These are phyloP conservation scores for Afroboletus lepidellus DNA, from an alignment of 1,284 basidiomycete species.

Conservation along the genomic window DNA sequence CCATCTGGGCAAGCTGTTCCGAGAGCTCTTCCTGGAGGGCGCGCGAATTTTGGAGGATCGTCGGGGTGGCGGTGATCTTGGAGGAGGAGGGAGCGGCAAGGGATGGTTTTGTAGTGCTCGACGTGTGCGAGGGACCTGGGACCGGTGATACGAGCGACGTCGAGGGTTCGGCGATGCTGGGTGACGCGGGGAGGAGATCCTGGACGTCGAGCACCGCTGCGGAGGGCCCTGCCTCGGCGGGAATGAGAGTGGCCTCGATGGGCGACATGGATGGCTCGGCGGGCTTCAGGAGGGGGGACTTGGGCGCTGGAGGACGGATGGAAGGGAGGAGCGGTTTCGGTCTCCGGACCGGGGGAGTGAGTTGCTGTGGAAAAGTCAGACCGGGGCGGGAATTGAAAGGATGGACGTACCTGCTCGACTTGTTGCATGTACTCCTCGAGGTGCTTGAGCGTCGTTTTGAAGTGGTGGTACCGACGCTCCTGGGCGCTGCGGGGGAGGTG, in stretches of 20 bases:
- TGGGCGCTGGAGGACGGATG: constrained; percentile 30
- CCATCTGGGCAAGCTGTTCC: constrained; percentile 74
- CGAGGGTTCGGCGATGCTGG: neutral
- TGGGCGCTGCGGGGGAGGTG: constrained; percentile 33
- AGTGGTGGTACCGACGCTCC: constrained; percentile 43
- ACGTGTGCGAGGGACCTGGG: constrained; percentile 10
- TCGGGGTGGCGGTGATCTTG: constrained; percentile 39
- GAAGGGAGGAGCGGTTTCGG: constrained; percentile 40
- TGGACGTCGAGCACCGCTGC: constrained; percentile 3
- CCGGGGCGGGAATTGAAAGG: neutral
- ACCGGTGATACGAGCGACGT: neutral
- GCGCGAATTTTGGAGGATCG: constrained; percentile 55
- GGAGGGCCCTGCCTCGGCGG: constrained; percentile 18
- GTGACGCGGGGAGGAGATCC: constrained; percentile 23
- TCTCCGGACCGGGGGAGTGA: constrained; percentile 37
- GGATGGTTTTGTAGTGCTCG: constrained; percentile 23
- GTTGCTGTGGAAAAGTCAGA: constrained; percentile 32
- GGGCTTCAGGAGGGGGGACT: neutral
- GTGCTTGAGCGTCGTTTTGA: constrained; percentile 49
- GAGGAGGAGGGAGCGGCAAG: constrained; percentile 34
- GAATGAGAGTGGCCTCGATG: constrained; percentile 29
- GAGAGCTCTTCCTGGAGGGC: constrained; percentile 71
- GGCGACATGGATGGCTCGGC: constrained; percentile 1
- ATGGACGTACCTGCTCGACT: constrained; percentile 45
- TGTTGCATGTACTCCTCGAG: constrained; percentile 51